Evolutionary conservation across 768 basidiomycete genomes (phyloP).

Genomic region (Cystobasidium ongulense): DNA sequence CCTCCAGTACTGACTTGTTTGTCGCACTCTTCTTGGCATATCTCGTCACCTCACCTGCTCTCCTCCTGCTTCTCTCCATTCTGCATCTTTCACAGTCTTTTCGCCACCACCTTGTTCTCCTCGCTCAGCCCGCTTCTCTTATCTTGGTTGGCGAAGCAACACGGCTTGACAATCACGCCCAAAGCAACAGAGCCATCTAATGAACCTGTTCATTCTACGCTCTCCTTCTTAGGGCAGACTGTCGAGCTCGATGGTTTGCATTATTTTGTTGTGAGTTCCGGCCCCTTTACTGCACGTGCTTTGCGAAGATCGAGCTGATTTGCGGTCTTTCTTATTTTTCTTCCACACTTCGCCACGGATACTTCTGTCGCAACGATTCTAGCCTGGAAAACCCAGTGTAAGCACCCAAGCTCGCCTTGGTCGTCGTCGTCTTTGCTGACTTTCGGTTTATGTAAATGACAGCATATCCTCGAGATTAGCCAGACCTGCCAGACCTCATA

Average conservation of each 20-base stretch:
- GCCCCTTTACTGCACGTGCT: background rate
- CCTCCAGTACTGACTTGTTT: background rate
- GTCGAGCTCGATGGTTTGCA: conserved; percentile 5
- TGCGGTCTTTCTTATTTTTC: background rate
- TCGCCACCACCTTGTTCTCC: background rate
- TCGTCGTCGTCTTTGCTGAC: background rate
- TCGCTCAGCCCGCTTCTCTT: background rate
- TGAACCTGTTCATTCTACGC: background rate
- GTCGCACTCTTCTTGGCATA: background rate
- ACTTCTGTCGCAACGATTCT: background rate
- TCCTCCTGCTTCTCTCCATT: too few relatives aligned
- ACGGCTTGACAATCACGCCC: background rate
- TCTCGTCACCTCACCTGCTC: background rate
- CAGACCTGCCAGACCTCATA: background rate
- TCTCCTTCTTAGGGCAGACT: conserved; percentile 17
- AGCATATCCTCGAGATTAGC: background rate
- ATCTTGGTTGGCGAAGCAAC: background rate
- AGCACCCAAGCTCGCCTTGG: background rate
- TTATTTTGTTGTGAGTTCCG: conserved; percentile 17
- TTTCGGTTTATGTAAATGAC: background rate
- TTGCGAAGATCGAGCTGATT: background rate
- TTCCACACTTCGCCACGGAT: background rate
- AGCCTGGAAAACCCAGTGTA: conserved; percentile 4
- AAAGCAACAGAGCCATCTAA: background rate
- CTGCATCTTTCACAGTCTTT: background rate